Percentiles rank a stretch among this genome's conserved stretches.
phyloP scores from a whole-genome alignment of 257 asterid species.

The Eustoma russellianum region DNA sequence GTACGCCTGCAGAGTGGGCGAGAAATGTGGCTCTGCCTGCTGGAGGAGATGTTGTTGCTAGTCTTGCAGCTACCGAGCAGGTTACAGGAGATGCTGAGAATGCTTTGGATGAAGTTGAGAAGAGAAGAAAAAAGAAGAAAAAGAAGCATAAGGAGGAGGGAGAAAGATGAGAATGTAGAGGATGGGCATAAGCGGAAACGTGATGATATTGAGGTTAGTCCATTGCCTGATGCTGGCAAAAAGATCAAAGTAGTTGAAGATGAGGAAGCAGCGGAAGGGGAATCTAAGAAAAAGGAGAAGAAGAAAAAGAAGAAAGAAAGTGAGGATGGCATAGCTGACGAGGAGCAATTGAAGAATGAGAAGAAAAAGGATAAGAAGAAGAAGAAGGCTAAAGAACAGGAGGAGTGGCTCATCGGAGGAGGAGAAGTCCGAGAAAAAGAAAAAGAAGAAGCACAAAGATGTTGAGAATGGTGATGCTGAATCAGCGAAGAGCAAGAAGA shows the following conservation, averaged over 20 bases:
- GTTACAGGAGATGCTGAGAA: conserved; percentile 34
- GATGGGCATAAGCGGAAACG: conserved; percentile 52
- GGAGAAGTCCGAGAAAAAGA: conserved; percentile 68
- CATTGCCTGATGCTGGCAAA: conserved; percentile 43
- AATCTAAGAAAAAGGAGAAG: conserved; percentile 13
- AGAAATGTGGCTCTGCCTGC: conserved; percentile 77
- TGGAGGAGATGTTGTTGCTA: conserved; percentile 63
- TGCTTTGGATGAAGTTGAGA: conserved; percentile 16
- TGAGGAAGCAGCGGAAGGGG: conserved; percentile 18
- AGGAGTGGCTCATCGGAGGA: conserved; percentile 27
- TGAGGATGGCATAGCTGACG: conserved; percentile 34
- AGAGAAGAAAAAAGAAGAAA: conserved; percentile 46
- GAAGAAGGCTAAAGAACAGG: conserved; percentile 29
- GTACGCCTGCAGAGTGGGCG: conserved; percentile 68
- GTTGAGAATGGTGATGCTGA: too few species aligned
- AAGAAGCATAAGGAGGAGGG: too few species aligned
- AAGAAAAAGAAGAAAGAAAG: conserved; percentile 16
- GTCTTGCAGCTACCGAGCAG: conserved; percentile 71
- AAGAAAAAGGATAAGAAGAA: conserved; percentile 36
- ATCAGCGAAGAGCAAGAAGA: conserved; percentile 50
- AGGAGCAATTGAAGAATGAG: conserved; percentile 37
- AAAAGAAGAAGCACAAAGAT: conserved; percentile 28
- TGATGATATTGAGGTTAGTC: conserved; percentile 38
- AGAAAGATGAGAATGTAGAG: conserved; percentile 29
- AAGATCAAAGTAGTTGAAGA: conserved; percentile 35